Evolutionary conservation across 2,329 filamentous ascomycete species (phyloP).

Genomic region (Lasiodiplodia theobromae): DNA sequence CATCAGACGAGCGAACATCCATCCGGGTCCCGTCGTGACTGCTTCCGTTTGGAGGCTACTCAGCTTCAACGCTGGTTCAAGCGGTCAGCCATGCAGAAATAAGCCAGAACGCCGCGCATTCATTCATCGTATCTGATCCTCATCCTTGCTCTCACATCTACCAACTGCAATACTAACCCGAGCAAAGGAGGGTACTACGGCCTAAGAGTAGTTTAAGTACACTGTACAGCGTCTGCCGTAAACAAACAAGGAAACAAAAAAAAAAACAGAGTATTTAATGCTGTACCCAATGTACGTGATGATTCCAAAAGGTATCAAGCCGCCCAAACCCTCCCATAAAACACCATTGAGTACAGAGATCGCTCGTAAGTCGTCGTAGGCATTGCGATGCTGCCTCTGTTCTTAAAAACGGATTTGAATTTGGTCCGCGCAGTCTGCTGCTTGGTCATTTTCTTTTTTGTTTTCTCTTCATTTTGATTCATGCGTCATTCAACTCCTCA

Average conservation of each 20-base stretch:
- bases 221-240: conserved; percentile 27
- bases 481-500: conserved; percentile 43
- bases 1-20: too few species aligned
- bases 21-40: background rate
- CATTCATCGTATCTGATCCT: conserved; percentile 21
- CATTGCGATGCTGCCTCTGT: conserved; percentile 12
- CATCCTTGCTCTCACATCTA: conserved; percentile 19
- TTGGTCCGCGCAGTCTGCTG: conserved; percentile 15
- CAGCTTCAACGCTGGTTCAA: background rate
- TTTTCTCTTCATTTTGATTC: conserved; percentile 13
- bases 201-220: conserved; percentile 24
- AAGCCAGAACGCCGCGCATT: conserved; percentile 16
- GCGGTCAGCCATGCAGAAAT: background rate
- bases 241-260: background rate
- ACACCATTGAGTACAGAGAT: conserved; percentile 26
- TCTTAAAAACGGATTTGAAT: background rate
- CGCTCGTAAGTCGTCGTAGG: conserved; percentile 23
- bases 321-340: conserved; percentile 13
- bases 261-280: conserved; percentile 13
- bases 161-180: background rate
- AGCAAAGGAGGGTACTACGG: conserved; percentile 18
- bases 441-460: background rate
- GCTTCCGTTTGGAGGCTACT: too few species aligned
- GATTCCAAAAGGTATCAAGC: conserved; percentile 30
- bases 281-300: conserved; percentile 30